Conservation (phyloP, 2,329 filamentous ascomycete species). For the Pyrenophora teres region DNA sequence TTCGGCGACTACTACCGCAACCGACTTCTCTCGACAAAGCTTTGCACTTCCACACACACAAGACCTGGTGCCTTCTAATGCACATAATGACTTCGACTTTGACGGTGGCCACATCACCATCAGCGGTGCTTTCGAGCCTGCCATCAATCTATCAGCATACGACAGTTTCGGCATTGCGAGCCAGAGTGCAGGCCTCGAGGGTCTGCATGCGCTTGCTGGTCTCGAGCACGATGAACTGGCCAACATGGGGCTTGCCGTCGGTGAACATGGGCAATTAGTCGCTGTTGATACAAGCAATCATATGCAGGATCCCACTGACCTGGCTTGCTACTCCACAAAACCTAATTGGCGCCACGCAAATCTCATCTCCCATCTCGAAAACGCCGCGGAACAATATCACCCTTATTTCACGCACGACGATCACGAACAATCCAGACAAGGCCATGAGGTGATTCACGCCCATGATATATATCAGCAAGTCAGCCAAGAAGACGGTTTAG, state of each 20-base stretch:
- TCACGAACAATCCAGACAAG: slow-evolving; percentile 1
- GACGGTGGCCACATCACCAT: slow-evolving; percentile 48
- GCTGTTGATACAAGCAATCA: slow-evolving; percentile 1
- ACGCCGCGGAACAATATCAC: slow-evolving; percentile 27
- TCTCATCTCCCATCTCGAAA: slow-evolving; percentile 29
- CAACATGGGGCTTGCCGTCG: slow-evolving; percentile 17
- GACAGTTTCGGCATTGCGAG: slow-evolving; percentile 12
- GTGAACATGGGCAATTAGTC: slow-evolving; percentile 19
- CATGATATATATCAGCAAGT: slow-evolving; percentile 1
- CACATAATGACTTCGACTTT: slow-evolving; percentile 49
- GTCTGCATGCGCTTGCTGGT: slow-evolving; percentile 15
- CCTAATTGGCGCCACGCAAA: slow-evolving; percentile 28
- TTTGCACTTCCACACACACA: slow-evolving; percentile 29
- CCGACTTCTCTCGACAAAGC: slow-evolving; percentile 35
- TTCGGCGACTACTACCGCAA: slow-evolving; percentile 23
- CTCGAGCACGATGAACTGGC: slow-evolving; percentile 26
- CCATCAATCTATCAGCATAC: slow-evolving; percentile 33
- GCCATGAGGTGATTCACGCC: slow-evolving; percentile 2
- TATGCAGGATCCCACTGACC: slow-evolving; percentile 6
- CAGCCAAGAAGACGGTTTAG: slow-evolving; percentile 11
- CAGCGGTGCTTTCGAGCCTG: slow-evolving; percentile 41
- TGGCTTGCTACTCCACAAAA: slow-evolving; percentile 30
- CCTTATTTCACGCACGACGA: background rate
- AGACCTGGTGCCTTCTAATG: slow-evolving; percentile 21
- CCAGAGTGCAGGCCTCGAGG: background rate